These are phyloP conservation scores for Microcera coccophila DNA, from an alignment of 2,329 filamentous ascomycete genomes.

Conservation along the genomic window DNA sequence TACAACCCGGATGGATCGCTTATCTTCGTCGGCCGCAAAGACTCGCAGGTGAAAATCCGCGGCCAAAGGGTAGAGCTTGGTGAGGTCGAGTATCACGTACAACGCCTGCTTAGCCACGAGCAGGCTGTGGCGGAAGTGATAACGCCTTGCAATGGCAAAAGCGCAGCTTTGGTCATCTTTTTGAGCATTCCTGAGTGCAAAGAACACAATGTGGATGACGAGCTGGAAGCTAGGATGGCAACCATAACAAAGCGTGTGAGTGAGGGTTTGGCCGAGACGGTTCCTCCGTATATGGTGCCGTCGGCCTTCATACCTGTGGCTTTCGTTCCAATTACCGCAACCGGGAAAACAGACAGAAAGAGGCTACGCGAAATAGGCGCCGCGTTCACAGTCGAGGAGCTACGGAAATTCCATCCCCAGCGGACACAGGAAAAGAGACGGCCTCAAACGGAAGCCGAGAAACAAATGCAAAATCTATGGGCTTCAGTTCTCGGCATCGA, in stretches of 20 bases:
- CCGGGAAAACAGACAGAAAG: constrained; percentile 46
- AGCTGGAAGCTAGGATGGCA: neutral
- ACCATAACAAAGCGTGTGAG: neutral
- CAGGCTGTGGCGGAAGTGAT: neutral
- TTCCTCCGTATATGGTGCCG: constrained; percentile 35
- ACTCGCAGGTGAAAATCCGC: constrained; percentile 28
- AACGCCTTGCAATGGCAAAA: no score
- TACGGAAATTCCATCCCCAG: neutral
- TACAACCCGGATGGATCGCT: constrained; percentile 41
- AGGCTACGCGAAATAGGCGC: constrained; percentile 2
- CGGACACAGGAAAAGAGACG: neutral
- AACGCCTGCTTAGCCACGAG: neutral
- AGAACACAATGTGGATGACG: neutral
- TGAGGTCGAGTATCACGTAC: constrained; percentile 21
- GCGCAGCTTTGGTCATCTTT: no score
- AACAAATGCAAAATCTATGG: constrained; percentile 10
- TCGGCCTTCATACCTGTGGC: constrained; percentile 12
- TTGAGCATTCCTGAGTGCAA: no score
- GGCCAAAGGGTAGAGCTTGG: constrained; percentile 27
- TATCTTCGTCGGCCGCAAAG: constrained; percentile 39
- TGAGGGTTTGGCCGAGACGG: neutral
- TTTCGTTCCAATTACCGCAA: constrained; percentile 39
- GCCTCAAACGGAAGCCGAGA: neutral
- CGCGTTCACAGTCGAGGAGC: neutral
- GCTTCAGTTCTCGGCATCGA: constrained; percentile 10